Percentiles rank a stretch among this genome's conserved stretches.
phyloP scores from a whole-genome alignment of 495 filamentous ascomycete species.

The Pyrenula aspistea region DNA sequence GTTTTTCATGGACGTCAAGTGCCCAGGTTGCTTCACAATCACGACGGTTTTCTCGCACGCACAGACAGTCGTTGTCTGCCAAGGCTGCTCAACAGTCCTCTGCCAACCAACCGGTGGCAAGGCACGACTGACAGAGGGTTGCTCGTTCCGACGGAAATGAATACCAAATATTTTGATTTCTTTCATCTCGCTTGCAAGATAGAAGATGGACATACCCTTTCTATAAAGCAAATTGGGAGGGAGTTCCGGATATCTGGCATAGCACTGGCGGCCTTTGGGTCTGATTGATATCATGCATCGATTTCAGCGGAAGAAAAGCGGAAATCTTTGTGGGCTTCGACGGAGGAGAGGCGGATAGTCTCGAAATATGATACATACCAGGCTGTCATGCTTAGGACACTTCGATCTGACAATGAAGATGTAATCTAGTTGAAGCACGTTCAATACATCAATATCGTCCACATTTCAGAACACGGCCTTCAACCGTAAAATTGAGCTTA shows the following conservation, averaged over 20 bases:
- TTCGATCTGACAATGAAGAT: not conserved
- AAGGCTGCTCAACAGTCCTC: constrained; percentile 90
- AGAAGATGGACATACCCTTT: constrained; percentile 61
- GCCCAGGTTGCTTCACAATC: constrained; percentile 99
- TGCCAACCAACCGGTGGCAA: constrained; percentile 99
- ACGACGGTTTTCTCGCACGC: constrained; percentile 99
- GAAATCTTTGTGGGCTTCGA: not conserved
- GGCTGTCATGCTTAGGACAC: not conserved
- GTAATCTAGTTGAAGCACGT: not conserved
- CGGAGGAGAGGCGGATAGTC: not conserved
- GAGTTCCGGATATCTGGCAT: constrained; percentile 83
- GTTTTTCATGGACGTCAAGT: constrained; percentile 99
- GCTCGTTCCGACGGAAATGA: constrained; percentile 99
- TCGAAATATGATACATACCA: too few relatives aligned
- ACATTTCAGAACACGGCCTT: too few relatives aligned
- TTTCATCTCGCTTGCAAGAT: constrained; percentile 43
- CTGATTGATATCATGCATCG: not conserved
- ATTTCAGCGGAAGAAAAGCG: not conserved
- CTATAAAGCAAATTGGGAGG: constrained; percentile 28
- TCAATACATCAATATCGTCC: not conserved
- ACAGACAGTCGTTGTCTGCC: constrained; percentile 99
- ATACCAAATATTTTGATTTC: constrained; percentile 28
- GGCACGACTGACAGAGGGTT: constrained; percentile 93
- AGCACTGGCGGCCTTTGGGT: not conserved
- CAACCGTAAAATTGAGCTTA: too few relatives aligned